These are phyloP conservation scores for Mycena vulgaris DNA, from an alignment of 768 basidiomycete genomes.

Conservation along the genomic window DNA sequence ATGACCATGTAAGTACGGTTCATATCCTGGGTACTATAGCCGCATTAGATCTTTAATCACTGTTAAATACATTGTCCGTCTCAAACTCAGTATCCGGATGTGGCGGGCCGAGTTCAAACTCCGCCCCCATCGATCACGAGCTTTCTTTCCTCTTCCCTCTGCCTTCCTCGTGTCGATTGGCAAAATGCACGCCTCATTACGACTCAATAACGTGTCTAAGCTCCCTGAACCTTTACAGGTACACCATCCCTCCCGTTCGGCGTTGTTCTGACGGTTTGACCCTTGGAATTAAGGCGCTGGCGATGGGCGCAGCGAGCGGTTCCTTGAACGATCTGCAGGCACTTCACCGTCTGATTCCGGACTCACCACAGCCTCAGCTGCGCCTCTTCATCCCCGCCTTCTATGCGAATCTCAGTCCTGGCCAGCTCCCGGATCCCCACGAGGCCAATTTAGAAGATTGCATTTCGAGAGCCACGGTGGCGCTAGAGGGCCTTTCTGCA, in stretches of 20 bases:
- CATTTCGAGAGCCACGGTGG: not conserved
- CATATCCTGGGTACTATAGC: no score
- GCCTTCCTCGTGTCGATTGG: no score
- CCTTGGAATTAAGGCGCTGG: not conserved
- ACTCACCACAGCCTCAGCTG: slow-evolving; percentile 9
- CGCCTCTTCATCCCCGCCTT: slow-evolving; percentile 17
- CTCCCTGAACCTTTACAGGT: slow-evolving; percentile 10
- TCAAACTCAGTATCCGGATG: no score
- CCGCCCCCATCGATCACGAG: no score
- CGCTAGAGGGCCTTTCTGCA: slow-evolving; percentile 4
- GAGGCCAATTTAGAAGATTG: not conserved
- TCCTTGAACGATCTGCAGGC: slow-evolving; percentile 7
- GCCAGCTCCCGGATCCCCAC: slow-evolving; percentile 5
- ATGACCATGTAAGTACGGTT: no score
- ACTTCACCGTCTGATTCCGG: slow-evolving; percentile 21
- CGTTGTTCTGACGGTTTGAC: not conserved
- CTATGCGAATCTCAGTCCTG: slow-evolving; percentile 1
- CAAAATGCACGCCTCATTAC: slow-evolving; percentile 22
- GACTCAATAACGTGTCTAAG: slow-evolving; percentile 1
- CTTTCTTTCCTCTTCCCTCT: no score
- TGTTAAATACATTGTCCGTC: no score
- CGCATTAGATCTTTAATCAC: no score
- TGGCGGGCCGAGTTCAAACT: no score
- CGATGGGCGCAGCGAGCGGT: slow-evolving; percentile 11
- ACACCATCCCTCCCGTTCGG: not conserved